Percentiles rank a stretch among this genome's conserved stretches.
Evolutionary conservation across 1,284 basidiomycete genomes (phyloP).

Genomic region (Trametes versicolor): DNA sequence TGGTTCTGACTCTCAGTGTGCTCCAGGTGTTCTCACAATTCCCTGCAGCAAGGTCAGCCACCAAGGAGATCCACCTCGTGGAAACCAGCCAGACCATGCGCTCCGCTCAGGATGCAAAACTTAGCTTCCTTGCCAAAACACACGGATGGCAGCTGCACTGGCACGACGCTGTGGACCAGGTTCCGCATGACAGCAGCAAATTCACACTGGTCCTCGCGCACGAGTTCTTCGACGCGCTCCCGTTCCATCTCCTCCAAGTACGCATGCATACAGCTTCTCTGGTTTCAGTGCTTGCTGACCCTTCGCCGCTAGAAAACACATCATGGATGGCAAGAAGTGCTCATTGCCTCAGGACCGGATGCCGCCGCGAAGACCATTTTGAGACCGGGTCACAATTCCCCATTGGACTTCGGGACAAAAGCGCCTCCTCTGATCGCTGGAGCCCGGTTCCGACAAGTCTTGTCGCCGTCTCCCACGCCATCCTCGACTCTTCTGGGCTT

Average conservation of each 20-base stretch:
- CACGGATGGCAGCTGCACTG: slow-evolving; percentile 64
- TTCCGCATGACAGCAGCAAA: slow-evolving; percentile 60
- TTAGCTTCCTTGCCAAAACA: slow-evolving; percentile 48
- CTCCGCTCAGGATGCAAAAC: slow-evolving; percentile 67
- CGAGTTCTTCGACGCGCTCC: slow-evolving; percentile 98
- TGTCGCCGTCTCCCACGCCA: slow-evolving; percentile 72
- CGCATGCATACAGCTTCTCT: slow-evolving; percentile 22
- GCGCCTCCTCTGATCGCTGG: slow-evolving; percentile 23
- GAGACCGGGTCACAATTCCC: slow-evolving; percentile 28
- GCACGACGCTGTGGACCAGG: slow-evolving; percentile 79
- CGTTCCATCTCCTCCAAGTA: slow-evolving; percentile 91
- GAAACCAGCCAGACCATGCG: slow-evolving; percentile 83
- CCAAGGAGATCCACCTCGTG: slow-evolving; percentile 78
- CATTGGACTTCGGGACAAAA: slow-evolving; percentile 27
- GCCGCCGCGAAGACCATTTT: slow-evolving; percentile 42
- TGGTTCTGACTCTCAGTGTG: slow-evolving; percentile 32
- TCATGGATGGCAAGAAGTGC: slow-evolving; percentile 89
- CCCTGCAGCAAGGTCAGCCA: slow-evolving; percentile 47
- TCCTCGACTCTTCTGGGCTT: slow-evolving; percentile 72
- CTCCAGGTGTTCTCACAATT: slow-evolving; percentile 64
- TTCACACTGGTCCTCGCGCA: slow-evolving; percentile 95
- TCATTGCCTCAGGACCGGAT: slow-evolving; percentile 64
- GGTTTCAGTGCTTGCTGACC: not conserved
- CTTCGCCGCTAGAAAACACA: slow-evolving; percentile 67
- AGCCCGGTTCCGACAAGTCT: slow-evolving; percentile 68